These are phyloP conservation scores for Aspergillus sp. DNA, from an alignment of 2,329 filamentous ascomycete species.

Conservation along the genomic window DNA sequence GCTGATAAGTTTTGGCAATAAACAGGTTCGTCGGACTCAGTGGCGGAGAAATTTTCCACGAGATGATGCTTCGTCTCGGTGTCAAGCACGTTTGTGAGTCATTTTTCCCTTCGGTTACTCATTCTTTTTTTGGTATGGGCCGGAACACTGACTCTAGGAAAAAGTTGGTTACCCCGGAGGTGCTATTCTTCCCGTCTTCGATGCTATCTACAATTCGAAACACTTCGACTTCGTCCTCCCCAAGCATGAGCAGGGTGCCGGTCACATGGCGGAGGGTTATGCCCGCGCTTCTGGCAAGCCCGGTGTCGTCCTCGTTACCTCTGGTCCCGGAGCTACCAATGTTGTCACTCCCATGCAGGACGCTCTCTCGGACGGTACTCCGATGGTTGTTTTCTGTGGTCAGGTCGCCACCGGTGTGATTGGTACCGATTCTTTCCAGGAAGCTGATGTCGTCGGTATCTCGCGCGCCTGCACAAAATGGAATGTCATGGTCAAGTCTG, in stretches of 20 bases:
- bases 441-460: slow-evolving; percentile 91
- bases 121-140: too few relatives aligned
- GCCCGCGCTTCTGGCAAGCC: slow-evolving; percentile 89
- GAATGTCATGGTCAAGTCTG: slow-evolving; percentile 97
- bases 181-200: slow-evolving; percentile 95
- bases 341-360: slow-evolving; percentile 96
- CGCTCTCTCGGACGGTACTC: slow-evolving; percentile 89
- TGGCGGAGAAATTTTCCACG: slow-evolving; percentile 95
- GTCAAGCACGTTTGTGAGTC: slow-evolving; percentile 92
- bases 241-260: slow-evolving; percentile 93
- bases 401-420: slow-evolving; percentile 89
- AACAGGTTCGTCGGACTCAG: slow-evolving; percentile 84
- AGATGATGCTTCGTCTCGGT: slow-evolving; percentile 92
- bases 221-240: slow-evolving; percentile 96
- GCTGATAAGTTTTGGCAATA: slow-evolving; percentile 3
- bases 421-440: slow-evolving; percentile 94
- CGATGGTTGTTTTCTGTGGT: slow-evolving; percentile 91
- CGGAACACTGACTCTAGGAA: slow-evolving; percentile 1
- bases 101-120: slow-evolving; percentile 2
- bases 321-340: slow-evolving; percentile 93
- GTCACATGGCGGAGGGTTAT: slow-evolving; percentile 98
- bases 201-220: slow-evolving; percentile 97
- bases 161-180: slow-evolving; percentile 85
- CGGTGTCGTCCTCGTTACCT: slow-evolving; percentile 94
- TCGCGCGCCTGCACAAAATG: slow-evolving; percentile 95